Conservation (phyloP, 768 basidiomycete genomes). For the Crucibulum laeve region DNA sequence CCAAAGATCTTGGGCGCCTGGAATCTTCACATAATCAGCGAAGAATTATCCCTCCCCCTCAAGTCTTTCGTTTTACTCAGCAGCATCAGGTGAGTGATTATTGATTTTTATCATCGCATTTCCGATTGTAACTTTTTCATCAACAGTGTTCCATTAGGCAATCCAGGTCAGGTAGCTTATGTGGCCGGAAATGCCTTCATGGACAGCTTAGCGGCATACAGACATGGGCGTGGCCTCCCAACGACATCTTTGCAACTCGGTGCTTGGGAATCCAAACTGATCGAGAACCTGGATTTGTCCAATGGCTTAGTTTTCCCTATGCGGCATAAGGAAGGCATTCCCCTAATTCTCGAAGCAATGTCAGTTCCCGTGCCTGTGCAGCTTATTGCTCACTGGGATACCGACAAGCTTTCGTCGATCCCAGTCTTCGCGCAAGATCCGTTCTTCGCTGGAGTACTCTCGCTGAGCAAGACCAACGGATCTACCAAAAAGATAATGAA, state of each 20-base stretch:
- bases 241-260: conserved; percentile 14
- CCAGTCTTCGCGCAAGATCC: conserved; percentile 3
- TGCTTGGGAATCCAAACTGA: conserved; percentile 15
- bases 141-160: conserved; percentile 13
- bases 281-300: conserved; percentile 7
- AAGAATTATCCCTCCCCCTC: conserved; percentile 19
- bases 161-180: conserved; percentile 15
- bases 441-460: background rate
- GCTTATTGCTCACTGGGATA: conserved; percentile 14
- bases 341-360: conserved; percentile 15
- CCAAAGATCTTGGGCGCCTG: conserved; percentile 24
- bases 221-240: conserved; percentile 8
- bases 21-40: conserved; percentile 24
- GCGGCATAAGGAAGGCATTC: conserved; percentile 14
- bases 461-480: background rate
- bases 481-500: background rate
- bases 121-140: background rate
- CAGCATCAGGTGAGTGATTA: conserved; percentile 21
- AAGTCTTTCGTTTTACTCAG: conserved; percentile 25
- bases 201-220: conserved; percentile 12
- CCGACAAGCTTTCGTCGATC: conserved; percentile 4
- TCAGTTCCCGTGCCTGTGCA: conserved; percentile 10
- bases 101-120: background rate
- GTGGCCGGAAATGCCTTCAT: conserved; percentile 16
- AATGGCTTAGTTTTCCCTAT: conserved; percentile 8